These are phyloP conservation scores for Fusarium sp. DNA, from an alignment of 2,329 filamentous ascomycete genomes.

Conservation along the genomic window DNA sequence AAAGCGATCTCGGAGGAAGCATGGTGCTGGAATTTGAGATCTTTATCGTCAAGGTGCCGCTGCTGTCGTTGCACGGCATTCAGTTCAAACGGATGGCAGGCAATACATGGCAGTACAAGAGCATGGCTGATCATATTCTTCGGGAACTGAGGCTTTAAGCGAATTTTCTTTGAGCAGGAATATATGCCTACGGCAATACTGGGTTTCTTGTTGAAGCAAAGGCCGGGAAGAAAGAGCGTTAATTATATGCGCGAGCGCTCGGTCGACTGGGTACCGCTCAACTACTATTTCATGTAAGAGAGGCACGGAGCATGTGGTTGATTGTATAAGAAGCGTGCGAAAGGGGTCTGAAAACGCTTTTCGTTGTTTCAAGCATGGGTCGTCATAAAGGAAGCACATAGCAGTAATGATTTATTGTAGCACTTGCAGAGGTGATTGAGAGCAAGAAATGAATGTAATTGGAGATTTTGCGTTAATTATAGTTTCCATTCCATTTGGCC, in stretches of 20 bases:
- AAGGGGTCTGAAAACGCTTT: conserved; percentile 31
- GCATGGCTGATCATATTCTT: conserved; percentile 96
- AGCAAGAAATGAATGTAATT: conserved; percentile 42
- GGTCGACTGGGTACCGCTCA: conserved; percentile 24
- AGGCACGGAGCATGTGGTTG: conserved; percentile 31
- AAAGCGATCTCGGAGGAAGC: conserved; percentile 87
- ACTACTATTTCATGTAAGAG: conserved; percentile 21
- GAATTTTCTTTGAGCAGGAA: conserved; percentile 9
- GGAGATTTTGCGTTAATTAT: conserved; percentile 33
- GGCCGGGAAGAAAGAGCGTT: conserved; percentile 30
- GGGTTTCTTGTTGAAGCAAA: conserved; percentile 23
- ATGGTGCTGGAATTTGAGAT: conserved; percentile 94
- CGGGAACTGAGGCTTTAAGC: conserved; percentile 84
- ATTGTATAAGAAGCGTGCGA: conserved; percentile 44
- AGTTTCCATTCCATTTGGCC: background rate
- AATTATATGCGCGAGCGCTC: conserved; percentile 34
- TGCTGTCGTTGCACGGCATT: conserved; percentile 93
- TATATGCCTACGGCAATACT: conserved; percentile 1
- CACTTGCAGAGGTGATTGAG: conserved; percentile 10
- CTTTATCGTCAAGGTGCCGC: conserved; percentile 95
- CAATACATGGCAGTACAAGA: conserved; percentile 98
- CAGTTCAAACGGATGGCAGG: conserved; percentile 98
- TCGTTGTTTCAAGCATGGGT: conserved; percentile 39
- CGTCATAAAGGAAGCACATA: conserved; percentile 47
- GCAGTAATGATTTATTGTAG: conserved; percentile 48